Percentiles rank a stretch among this genome's conserved stretches.
Conservation (phyloP, 2,329 filamentous ascomycete genomes). For the Diaporthe batatas region DNA sequence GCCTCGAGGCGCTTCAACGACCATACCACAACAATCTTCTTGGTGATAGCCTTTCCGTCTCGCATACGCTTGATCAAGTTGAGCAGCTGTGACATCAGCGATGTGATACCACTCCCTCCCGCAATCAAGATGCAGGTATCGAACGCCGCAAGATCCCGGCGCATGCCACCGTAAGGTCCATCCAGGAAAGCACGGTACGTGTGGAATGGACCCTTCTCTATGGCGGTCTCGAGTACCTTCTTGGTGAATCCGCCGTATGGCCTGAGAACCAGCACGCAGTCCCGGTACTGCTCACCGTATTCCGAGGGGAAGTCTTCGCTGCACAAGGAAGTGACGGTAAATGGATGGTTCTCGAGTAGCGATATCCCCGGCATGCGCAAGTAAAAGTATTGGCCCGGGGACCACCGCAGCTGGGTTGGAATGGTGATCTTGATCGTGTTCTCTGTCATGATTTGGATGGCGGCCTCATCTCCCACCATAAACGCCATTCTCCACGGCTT, state of each 20-base stretch:
- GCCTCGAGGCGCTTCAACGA: conserved; percentile 90
- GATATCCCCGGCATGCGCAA: conserved; percentile 94
- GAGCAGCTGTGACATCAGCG: conserved; percentile 89
- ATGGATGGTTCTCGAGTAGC: conserved; percentile 92
- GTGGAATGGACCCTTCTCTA: conserved; percentile 89
- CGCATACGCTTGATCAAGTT: conserved; percentile 97
- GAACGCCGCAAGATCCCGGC: conserved; percentile 88
- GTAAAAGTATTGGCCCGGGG: conserved; percentile 94
- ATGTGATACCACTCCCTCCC: conserved; percentile 94
- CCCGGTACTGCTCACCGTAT: conserved; percentile 88
- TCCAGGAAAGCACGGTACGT: conserved; percentile 94
- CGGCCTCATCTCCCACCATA: conserved; percentile 90
- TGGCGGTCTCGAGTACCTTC: conserved; percentile 83
- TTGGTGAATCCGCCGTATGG: conserved; percentile 93
- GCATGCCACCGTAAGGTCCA: conserved; percentile 95
- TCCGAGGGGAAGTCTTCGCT: conserved; percentile 94
- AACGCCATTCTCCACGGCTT: conserved; percentile 84
- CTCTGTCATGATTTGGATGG: conserved; percentile 89
- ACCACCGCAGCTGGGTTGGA: conserved; percentile 92
- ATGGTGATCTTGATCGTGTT: conserved; percentile 97
- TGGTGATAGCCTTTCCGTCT: conserved; percentile 93
- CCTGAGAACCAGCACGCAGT: conserved; percentile 91
- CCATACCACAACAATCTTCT: conserved; percentile 94
- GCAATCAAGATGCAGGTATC: conserved; percentile 94
- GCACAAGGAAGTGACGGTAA: conserved; percentile 93